These are phyloP conservation scores for Ceratobasidium sp. DNA, from an alignment of 1,284 basidiomycete genomes.

Conservation along the genomic window DNA sequence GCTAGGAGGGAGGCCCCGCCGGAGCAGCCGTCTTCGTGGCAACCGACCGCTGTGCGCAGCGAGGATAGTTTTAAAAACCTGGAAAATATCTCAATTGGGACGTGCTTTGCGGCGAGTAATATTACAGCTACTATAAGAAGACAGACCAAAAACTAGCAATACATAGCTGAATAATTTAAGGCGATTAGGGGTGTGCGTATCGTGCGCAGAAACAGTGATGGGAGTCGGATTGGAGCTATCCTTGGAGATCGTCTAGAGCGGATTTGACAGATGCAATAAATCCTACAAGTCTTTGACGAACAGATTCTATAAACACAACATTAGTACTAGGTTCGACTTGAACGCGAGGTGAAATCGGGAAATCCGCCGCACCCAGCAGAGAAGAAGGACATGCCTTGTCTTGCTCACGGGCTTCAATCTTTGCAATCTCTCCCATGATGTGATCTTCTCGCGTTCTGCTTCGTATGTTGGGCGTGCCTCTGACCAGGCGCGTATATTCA, in stretches of 20 bases:
- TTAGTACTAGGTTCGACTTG: neutral
- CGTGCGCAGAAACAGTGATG: neutral
- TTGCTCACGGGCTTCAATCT: slow-evolving; percentile 38
- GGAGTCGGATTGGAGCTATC: no score
- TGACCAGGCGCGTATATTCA: slow-evolving; percentile 42
- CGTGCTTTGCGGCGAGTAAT: neutral
- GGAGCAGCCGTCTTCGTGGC: slow-evolving; percentile 20
- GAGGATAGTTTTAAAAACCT: neutral
- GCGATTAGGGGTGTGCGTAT: neutral
- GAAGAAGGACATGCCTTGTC: slow-evolving; percentile 43
- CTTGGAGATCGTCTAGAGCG: slow-evolving; percentile 35
- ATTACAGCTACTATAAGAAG: neutral
- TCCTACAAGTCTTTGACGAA: slow-evolving; percentile 40
- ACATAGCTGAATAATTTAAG: slow-evolving; percentile 11
- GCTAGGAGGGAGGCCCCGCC: slow-evolving; percentile 16
- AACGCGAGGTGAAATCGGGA: neutral
- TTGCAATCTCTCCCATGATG: slow-evolving; percentile 24
- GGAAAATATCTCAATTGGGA: neutral
- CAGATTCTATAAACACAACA: slow-evolving; percentile 31
- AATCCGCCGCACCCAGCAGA: slow-evolving; percentile 26
- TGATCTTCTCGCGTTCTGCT: slow-evolving; percentile 34
- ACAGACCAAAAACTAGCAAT: neutral
- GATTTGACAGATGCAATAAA: slow-evolving; percentile 42
- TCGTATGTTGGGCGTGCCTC: slow-evolving; percentile 40
- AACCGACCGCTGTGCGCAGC: slow-evolving; percentile 1